These are phyloP conservation scores for Syncephalis plumigaleata DNA, from an alignment of 371 early-diverging fungal genomes.

Conservation along the genomic window DNA sequence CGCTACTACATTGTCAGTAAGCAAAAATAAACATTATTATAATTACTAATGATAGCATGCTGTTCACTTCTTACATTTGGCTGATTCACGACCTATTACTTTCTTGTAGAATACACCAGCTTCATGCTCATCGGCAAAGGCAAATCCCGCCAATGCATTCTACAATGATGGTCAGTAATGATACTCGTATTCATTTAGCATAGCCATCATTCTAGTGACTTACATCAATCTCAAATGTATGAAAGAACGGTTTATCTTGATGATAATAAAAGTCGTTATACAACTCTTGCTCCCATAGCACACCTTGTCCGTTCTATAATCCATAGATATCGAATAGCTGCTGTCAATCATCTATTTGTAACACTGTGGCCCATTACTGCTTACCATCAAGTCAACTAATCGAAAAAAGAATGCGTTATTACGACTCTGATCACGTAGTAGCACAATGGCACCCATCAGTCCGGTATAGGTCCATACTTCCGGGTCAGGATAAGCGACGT, in stretches of 20 bases:
- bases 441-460: constrained; percentile 58
- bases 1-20: background rate
- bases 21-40: background rate
- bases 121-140: constrained; percentile 74
- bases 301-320: constrained; percentile 25
- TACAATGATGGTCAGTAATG: constrained; percentile 10
- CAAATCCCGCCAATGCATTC: constrained; percentile 60
- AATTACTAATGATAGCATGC: constrained; percentile 5
- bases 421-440: constrained; percentile 37
- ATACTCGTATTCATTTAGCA: no score
- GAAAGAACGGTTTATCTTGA: constrained; percentile 59
- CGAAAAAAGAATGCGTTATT: constrained; percentile 51
- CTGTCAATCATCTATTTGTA: no score
- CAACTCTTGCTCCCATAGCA: constrained; percentile 72
- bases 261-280: constrained; percentile 54
- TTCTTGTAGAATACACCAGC: constrained; percentile 57
- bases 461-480: constrained; percentile 51
- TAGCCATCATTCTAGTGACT: constrained; percentile 4
- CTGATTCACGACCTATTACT: constrained; percentile 21
- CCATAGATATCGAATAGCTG: no score
- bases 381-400: constrained; percentile 57
- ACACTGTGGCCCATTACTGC: no score
- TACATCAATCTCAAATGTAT: constrained; percentile 71
- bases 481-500: constrained; percentile 56
- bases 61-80: background rate